phyloP scores from a whole-genome alignment of 2,329 filamentous ascomycete genomes.

The Elsinoe ampelina region DNA sequence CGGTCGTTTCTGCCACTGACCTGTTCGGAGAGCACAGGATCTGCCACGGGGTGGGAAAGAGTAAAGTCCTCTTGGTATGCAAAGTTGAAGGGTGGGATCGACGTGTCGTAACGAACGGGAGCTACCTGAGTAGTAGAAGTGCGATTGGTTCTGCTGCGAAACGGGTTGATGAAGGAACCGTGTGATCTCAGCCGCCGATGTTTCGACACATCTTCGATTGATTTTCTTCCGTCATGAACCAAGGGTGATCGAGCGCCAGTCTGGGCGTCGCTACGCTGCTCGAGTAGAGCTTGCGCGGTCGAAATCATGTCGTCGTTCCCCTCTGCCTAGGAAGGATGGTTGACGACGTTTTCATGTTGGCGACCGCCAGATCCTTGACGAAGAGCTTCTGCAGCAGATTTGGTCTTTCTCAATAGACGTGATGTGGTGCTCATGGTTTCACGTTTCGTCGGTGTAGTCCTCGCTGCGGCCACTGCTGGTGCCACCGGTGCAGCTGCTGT shows the following conservation, averaged over 20 bases:
- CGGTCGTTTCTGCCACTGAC: conserved; percentile 39
- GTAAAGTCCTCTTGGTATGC: conserved; percentile 19
- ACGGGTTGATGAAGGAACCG: conserved; percentile 36
- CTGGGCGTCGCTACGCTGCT: background rate
- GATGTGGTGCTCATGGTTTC: background rate
- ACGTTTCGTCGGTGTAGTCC: no score
- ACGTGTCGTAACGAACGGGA: conserved; percentile 21
- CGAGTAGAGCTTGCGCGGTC: background rate
- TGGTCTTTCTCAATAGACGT: background rate
- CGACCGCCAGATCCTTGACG: background rate
- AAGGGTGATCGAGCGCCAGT: background rate
- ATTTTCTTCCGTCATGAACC: background rate
- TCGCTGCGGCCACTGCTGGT: no score
- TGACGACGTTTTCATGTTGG: no score
- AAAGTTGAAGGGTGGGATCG: conserved; percentile 22
- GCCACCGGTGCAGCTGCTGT: no score
- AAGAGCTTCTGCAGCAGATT: conserved; percentile 1
- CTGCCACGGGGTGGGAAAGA: background rate
- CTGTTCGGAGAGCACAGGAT: background rate
- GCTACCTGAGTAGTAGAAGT: conserved; percentile 14
- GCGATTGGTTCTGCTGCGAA: conserved; percentile 35
- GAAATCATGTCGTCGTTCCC: no score
- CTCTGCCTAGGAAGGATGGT: no score
- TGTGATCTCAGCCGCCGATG: conserved; percentile 22
- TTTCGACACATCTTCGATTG: background rate